phyloP scores from a whole-genome alignment of 768 basidiomycete species.

The Trichaptum fuscoviolaceum region DNA sequence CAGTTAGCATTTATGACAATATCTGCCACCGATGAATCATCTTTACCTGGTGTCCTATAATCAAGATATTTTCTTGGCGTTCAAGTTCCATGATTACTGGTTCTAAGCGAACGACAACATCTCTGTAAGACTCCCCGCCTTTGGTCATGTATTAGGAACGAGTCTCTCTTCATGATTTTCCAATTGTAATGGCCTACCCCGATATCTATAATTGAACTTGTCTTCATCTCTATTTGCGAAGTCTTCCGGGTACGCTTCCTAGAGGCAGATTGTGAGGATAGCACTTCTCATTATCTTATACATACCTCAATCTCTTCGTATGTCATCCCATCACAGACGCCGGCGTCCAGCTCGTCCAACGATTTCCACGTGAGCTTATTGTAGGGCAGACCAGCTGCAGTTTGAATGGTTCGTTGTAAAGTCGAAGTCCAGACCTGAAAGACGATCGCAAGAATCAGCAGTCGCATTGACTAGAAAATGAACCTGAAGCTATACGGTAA shows the following conservation, averaged over 20 bases:
- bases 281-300: conserved; percentile 6
- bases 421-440: conserved; percentile 98
- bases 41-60: conserved; percentile 87
- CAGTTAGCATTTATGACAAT: background rate
- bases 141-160: background rate
- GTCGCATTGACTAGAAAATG: too few relatives aligned
- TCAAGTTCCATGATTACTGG: conserved; percentile 99
- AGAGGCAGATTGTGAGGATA: background rate
- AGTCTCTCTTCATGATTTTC: background rate
- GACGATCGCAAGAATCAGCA: background rate
- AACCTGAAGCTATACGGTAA: conserved; percentile 55
- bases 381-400: conserved; percentile 75
- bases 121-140: conserved; percentile 94
- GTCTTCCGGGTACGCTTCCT: conserved; percentile 96
- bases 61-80: conserved; percentile 93
- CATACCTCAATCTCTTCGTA: conserved; percentile 96
- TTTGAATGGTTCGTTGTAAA: conserved; percentile 86
- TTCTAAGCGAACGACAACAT: conserved; percentile 91
- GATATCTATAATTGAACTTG: conserved; percentile 98
- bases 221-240: conserved; percentile 98
- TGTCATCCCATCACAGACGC: conserved; percentile 99
- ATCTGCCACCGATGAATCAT: conserved; percentile 5
- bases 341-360: conserved; percentile 95
- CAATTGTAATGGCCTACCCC: conserved; percentile 40
- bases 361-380: conserved; percentile 98